Conservation (phyloP, 139 green algal species). For the Edaphochlamys debaryana region DNA sequence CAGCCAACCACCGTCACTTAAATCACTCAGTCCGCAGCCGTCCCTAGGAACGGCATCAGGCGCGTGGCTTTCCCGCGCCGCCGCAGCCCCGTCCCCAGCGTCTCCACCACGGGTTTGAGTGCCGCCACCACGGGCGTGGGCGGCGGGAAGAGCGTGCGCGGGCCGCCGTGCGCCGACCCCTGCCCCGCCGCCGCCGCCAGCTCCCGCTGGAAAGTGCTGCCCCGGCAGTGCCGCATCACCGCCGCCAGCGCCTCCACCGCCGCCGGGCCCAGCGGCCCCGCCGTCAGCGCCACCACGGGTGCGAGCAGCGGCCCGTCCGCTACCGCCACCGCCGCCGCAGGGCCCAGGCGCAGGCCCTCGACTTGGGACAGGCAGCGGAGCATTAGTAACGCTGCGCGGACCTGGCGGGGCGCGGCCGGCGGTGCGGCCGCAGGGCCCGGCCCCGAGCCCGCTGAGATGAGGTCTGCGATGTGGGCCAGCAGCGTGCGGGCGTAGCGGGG, state of each 20-base stretch:
- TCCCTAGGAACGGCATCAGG: constrained; percentile 23
- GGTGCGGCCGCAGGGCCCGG: neutral
- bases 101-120: constrained; percentile 36
- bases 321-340: constrained; percentile 6
- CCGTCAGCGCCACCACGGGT: constrained; percentile 15
- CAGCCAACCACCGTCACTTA: neutral
- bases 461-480: constrained; percentile 40
- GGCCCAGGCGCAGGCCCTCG: neutral
- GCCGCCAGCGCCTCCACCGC: constrained; percentile 26
- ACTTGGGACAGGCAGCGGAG: constrained; percentile 40
- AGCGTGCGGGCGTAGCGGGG: constrained; percentile 48
- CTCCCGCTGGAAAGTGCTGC: neutral
- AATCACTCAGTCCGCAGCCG: neutral
- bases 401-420: too few relatives aligned
- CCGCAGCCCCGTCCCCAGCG: constrained; percentile 13
- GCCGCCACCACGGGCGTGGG: neutral
- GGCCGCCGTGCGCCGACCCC: neutral
- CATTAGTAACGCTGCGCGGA: constrained; percentile 37
- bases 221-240: neutral
- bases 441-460: constrained; percentile 6
- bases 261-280: constrained; percentile 5
- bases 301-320: neutral
- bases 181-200: neutral
- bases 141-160: constrained; percentile 28
- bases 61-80: constrained; percentile 6